Evolutionary conservation across 805 yeast genomes (phyloP).

Genomic region (Yamadazyma endophytica): DNA sequence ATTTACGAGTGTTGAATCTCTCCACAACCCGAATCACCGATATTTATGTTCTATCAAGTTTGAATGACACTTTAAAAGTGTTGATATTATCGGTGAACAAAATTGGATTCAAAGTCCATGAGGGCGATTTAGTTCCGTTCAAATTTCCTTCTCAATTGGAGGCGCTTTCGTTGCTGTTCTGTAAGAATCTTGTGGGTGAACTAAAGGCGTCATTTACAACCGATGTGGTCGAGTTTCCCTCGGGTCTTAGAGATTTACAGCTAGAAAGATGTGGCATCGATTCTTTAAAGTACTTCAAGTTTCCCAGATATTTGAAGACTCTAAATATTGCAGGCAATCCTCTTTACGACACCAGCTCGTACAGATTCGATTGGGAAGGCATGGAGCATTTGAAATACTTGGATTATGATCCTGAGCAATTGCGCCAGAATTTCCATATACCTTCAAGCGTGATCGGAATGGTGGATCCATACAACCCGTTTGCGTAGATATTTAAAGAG

Average conservation of each 20-base stretch:
- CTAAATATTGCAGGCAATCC: slow-evolving; percentile 23
- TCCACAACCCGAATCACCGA: slow-evolving; percentile 6
- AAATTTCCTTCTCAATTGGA: slow-evolving; percentile 2
- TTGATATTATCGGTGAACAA: slow-evolving; percentile 6
- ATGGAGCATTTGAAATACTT: slow-evolving; percentile 18
- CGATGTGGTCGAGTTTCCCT: slow-evolving; percentile 4
- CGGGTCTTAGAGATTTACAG: slow-evolving; percentile 2
- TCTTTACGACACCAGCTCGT: slow-evolving; percentile 14
- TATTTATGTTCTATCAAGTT: slow-evolving; percentile 2
- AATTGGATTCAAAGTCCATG: background rate
- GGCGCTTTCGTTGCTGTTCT: background rate
- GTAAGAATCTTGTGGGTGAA: background rate
- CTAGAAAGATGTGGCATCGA: slow-evolving; percentile 9
- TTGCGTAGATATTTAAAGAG: too few relatives aligned
- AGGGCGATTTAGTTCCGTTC: slow-evolving; percentile 1
- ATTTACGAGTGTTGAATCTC: slow-evolving; percentile 8
- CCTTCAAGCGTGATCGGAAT: too few relatives aligned
- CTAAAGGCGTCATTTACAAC: background rate
- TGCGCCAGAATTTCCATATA: too few relatives aligned
- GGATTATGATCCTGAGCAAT: too few relatives aligned
- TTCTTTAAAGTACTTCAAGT: slow-evolving; percentile 15
- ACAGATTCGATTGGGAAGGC: slow-evolving; percentile 24
- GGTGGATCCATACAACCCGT: too few relatives aligned
- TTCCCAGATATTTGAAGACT: slow-evolving; percentile 22
- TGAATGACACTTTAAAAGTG: slow-evolving; percentile 8